A percentile compares a stretch with the other conserved stretches of the same genome.
These are phyloP conservation scores for Chenopodium suecicum DNA, from an alignment of 148 eudicot species.

Conservation along the genomic window DNA sequence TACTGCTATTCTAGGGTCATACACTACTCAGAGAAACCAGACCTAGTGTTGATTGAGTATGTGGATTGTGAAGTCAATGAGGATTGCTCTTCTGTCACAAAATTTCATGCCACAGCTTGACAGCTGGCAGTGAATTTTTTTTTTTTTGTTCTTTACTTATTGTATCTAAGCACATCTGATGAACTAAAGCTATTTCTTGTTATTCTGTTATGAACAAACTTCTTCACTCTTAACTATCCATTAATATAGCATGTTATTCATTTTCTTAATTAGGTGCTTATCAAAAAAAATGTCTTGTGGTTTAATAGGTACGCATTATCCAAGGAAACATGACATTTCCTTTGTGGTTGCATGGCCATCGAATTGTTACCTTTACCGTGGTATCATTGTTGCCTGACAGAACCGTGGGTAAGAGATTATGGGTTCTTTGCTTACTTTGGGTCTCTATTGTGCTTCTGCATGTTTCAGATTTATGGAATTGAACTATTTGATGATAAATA, in stretches of 20 bases:
- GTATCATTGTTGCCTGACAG: slow-evolving; percentile 65
- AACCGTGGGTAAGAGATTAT: slow-evolving; percentile 59
- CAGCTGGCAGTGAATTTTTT: too few species aligned
- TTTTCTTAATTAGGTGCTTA: background rate
- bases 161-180: background rate
- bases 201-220: background rate
- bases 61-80: background rate
- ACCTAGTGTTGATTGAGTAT: background rate
- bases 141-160: background rate
- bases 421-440: slow-evolving; percentile 2
- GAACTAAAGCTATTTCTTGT: background rate
- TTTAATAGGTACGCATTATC: slow-evolving; percentile 66
- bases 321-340: slow-evolving; percentile 84
- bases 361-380: slow-evolving; percentile 68
- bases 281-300: background rate
- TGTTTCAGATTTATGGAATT: background rate
- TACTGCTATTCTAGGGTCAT: background rate
- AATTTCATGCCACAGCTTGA: background rate
- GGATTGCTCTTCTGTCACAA: background rate
- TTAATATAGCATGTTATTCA: background rate
- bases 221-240: background rate
- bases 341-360: slow-evolving; percentile 92
- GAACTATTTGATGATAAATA: background rate
- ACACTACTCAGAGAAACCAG: background rate
- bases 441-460: background rate